phyloP scores from a whole-genome alignment of 208 protist genomes.

The Trypanosoma boissoni region DNA sequence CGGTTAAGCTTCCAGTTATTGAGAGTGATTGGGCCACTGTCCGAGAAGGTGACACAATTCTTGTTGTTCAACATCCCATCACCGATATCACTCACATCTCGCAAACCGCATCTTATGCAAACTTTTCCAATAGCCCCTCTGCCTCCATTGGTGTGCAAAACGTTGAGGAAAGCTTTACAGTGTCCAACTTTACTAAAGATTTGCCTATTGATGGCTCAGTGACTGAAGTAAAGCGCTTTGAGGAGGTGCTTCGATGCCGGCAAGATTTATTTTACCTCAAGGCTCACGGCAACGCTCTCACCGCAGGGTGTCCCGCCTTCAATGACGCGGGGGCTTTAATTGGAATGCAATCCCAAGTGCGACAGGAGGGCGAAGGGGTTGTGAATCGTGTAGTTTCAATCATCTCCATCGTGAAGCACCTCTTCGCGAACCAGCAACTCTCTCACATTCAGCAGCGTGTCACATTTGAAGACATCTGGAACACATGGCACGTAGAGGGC shows the following conservation, averaged over 20 bases:
- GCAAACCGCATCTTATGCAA: neutral
- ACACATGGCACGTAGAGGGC: constrained; percentile 80
- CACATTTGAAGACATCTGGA: constrained; percentile 82
- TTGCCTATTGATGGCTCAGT: no score
- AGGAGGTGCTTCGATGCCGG: constrained; percentile 76
- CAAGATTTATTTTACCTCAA: constrained; percentile 78
- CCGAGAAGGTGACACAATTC: constrained; percentile 71
- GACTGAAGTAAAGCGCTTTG: constrained; percentile 82
- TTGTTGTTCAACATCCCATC: constrained; percentile 88
- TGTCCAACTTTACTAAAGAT: no score
- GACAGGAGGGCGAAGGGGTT: constrained; percentile 60
- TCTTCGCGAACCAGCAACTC: constrained; percentile 87
- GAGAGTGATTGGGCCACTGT: constrained; percentile 73
- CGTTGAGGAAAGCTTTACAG: neutral
- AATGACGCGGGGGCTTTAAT: constrained; percentile 82
- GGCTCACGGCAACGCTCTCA: constrained; percentile 50
- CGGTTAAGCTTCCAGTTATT: constrained; percentile 69
- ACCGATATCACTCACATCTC: constrained; percentile 7
- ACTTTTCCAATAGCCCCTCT: no score
- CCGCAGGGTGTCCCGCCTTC: constrained; percentile 85
- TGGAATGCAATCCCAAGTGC: constrained; percentile 81
- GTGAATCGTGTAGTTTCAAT: constrained; percentile 80
- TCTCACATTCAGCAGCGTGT: constrained; percentile 51
- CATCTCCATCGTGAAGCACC: constrained; percentile 83
- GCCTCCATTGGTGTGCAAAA: neutral